These are phyloP conservation scores for Ophiostoma sp. DNA, from an alignment of 2,329 filamentous ascomycete genomes.

Conservation along the genomic window DNA sequence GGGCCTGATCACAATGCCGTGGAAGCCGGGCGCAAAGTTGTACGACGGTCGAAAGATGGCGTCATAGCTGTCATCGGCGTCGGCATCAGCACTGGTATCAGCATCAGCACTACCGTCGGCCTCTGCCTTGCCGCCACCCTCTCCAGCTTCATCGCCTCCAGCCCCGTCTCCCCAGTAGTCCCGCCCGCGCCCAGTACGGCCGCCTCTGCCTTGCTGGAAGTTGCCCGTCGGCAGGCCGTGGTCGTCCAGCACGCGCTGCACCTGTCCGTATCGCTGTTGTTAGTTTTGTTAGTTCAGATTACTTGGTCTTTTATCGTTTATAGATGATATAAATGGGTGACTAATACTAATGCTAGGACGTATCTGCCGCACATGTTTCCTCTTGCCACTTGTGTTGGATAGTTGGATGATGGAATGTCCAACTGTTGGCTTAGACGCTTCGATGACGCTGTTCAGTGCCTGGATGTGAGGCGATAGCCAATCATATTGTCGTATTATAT, in stretches of 20 bases:
- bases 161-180: slow-evolving; percentile 53
- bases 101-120: not conserved
- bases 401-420: not conserved
- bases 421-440: no score
- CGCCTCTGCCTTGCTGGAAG: not conserved
- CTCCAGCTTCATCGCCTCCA: slow-evolving; percentile 51
- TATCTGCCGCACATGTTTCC: slow-evolving; percentile 36
- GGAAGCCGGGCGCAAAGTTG: slow-evolving; percentile 86
- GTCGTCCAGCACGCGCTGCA: slow-evolving; percentile 67
- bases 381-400: not conserved
- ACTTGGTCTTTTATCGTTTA: not conserved
- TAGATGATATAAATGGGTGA: slow-evolving; percentile 3
- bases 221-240: slow-evolving; percentile 36
- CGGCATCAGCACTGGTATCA: slow-evolving; percentile 16
- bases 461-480: not conserved
- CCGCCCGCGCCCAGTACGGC: not conserved
- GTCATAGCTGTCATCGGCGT: not conserved
- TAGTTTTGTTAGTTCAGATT: not conserved
- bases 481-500: no score
- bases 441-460: not conserved
- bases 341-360: slow-evolving; percentile 37
- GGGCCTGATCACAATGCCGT: slow-evolving; percentile 73
- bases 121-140: not conserved
- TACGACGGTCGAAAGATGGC: slow-evolving; percentile 65
- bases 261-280: slow-evolving; percentile 65